phyloP scores from a whole-genome alignment of 768 basidiomycete genomes.

The Neoboletus subvelutipes region DNA sequence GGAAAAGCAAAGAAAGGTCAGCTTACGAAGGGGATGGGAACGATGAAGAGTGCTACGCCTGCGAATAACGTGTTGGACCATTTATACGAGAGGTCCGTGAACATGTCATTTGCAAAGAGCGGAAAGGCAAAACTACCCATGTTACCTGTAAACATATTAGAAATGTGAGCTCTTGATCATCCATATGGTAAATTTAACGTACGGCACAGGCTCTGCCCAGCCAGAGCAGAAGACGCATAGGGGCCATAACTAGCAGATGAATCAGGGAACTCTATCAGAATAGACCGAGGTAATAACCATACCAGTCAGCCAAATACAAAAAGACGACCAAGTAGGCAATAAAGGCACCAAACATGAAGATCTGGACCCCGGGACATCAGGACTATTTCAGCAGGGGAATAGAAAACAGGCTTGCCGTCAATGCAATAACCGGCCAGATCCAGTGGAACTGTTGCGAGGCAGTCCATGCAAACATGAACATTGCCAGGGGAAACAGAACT shows the following conservation, averaged over 20 bases:
- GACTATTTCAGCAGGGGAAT: background rate
- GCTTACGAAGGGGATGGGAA: constrained; percentile 57
- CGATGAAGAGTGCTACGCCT: constrained; percentile 48
- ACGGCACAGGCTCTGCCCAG: constrained; percentile 61
- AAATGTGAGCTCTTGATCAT: background rate
- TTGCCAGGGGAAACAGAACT: constrained; percentile 50
- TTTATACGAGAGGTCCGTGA: constrained; percentile 49
- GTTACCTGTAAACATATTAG: constrained; percentile 39
- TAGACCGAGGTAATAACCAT: constrained; percentile 8
- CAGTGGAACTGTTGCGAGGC: constrained; percentile 54
- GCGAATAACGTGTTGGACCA: constrained; percentile 61
- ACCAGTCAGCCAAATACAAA: constrained; percentile 62
- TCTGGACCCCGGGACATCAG: constrained; percentile 23
- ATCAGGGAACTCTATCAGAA: background rate
- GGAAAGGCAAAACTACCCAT: constrained; percentile 54
- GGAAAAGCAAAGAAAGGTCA: background rate
- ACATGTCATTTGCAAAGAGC: constrained; percentile 62
- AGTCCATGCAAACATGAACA: constrained; percentile 75
- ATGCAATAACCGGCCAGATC: constrained; percentile 42
- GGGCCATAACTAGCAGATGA: constrained; percentile 43
- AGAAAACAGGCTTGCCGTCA: constrained; percentile 5
- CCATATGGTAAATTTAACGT: constrained; percentile 17
- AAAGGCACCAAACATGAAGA: constrained; percentile 51
- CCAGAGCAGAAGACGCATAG: constrained; percentile 65
- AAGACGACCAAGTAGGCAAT: constrained; percentile 56